These are phyloP conservation scores for Toxoplasma gondii DNA, from an alignment of 169 alveolate species.

Conservation along the genomic window DNA sequence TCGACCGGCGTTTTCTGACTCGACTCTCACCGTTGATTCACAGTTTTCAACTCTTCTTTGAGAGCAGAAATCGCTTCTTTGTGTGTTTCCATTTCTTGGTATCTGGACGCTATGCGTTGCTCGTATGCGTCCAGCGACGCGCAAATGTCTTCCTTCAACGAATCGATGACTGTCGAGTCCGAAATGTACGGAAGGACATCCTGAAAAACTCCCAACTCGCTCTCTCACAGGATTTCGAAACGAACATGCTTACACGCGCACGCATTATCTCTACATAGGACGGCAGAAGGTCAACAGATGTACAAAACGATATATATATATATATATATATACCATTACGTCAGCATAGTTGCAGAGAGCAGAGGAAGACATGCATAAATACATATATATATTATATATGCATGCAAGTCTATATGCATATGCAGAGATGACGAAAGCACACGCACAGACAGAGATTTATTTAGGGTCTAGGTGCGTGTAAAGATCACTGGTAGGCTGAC, in stretches of 20 bases:
- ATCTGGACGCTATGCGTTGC: conserved; percentile 38
- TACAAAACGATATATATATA: no score
- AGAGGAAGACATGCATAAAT: neutral
- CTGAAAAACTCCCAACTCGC: neutral
- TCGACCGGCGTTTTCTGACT: neutral
- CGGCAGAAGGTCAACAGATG: neutral
- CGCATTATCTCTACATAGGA: neutral
- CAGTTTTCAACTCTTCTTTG: neutral
- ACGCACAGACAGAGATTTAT: neutral
- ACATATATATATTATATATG: neutral
- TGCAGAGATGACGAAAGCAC: neutral
- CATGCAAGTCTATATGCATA: neutral
- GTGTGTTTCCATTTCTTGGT: conserved; percentile 28
- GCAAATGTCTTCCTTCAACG: conserved; percentile 35
- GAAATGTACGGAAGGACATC: conserved; percentile 45
- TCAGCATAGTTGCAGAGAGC: no score
- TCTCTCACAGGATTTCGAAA: neutral
- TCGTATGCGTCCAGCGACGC: conserved; percentile 45
- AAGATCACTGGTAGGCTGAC: no score
- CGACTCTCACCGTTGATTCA: conserved; percentile 33
- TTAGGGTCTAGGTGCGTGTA: no score
- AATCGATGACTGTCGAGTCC: conserved; percentile 28
- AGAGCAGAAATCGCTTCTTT: neutral
- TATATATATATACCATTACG: no score
- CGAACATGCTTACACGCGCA: neutral